A percentile compares a stretch with the other conserved stretches of the same genome.
phyloP scores from a whole-genome alignment of 164 flowering plant genomes.

The Cinnamomum chago region DNA sequence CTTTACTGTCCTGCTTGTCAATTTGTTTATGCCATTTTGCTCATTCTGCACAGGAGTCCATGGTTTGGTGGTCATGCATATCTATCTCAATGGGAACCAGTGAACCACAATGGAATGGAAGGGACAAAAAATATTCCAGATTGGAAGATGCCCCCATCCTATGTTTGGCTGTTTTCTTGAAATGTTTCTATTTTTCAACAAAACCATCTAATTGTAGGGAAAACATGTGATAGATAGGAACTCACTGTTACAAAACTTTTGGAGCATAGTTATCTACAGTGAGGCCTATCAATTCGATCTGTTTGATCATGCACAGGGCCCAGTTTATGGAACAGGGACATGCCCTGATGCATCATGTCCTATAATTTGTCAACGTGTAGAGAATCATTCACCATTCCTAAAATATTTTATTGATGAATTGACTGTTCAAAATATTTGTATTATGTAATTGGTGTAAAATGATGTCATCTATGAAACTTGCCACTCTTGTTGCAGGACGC shows the following conservation, averaged over 20 bases:
- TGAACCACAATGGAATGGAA: no score
- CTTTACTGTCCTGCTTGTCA: neutral
- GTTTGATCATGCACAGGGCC: neutral
- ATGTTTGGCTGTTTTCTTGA: no score
- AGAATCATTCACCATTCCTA: neutral
- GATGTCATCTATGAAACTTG: neutral
- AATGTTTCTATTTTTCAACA: no score
- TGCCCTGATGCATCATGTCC: neutral
- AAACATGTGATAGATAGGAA: no score
- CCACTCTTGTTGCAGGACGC: slow-evolving; percentile 42
- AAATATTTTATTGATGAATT: slow-evolving; percentile 1
- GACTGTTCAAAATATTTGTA: neutral
- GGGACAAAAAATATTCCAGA: no score
- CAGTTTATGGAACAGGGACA: neutral
- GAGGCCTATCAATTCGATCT: no score
- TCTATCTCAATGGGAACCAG: neutral
- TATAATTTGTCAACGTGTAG: neutral
- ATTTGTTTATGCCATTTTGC: neutral
- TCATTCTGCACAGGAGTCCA: neutral
- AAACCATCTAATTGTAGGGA: no score
- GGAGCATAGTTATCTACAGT: neutral
- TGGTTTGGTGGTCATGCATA: neutral
- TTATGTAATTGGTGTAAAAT: neutral
- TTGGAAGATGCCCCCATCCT: no score
- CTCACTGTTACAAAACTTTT: no score